Evolutionary conservation across 176 grass and related monocot genomes (phyloP).

Genomic region (Ampelocalamus luodianensis): DNA sequence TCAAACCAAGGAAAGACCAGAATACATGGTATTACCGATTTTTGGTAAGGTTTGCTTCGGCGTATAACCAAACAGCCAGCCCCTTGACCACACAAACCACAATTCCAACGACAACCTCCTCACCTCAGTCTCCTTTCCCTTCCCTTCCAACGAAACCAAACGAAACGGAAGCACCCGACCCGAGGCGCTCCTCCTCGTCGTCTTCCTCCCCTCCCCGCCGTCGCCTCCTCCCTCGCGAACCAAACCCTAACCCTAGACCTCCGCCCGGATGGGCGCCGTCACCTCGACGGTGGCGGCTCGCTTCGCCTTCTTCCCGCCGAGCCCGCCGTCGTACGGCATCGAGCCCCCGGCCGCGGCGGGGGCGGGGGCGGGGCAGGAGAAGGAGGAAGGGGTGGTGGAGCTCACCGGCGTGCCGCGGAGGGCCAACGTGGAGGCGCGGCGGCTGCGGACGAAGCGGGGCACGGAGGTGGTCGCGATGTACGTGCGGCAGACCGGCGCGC

Average conservation of each 20-base stretch:
- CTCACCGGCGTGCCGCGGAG: constrained; percentile 62
- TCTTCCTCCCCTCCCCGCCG: neutral
- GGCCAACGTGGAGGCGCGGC: constrained; percentile 81
- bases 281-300: constrained; percentile 77
- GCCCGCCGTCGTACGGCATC: constrained; percentile 69
- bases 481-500: constrained; percentile 71
- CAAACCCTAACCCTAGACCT: constrained; percentile 32
- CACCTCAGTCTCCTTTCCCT: neutral
- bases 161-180: constrained; percentile 43
- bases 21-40: too few species aligned
- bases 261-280: constrained; percentile 63
- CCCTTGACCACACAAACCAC: neutral
- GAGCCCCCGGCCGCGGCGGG: constrained; percentile 14
- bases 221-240: neutral
- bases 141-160: constrained; percentile 31
- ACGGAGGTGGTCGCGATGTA: constrained; percentile 81
- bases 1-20: too few species aligned
- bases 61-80: too few species aligned
- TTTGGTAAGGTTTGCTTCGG: too few species aligned
- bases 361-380: neutral
- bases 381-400: constrained; percentile 37
- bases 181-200: constrained; percentile 30
- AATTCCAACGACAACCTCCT: neutral
- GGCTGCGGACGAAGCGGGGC: constrained; percentile 75
- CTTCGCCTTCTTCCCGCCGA: constrained; percentile 90